These are phyloP conservation scores for Pinus taeda DNA, from an alignment of 75 land plant genomes.

Conservation along the genomic window DNA sequence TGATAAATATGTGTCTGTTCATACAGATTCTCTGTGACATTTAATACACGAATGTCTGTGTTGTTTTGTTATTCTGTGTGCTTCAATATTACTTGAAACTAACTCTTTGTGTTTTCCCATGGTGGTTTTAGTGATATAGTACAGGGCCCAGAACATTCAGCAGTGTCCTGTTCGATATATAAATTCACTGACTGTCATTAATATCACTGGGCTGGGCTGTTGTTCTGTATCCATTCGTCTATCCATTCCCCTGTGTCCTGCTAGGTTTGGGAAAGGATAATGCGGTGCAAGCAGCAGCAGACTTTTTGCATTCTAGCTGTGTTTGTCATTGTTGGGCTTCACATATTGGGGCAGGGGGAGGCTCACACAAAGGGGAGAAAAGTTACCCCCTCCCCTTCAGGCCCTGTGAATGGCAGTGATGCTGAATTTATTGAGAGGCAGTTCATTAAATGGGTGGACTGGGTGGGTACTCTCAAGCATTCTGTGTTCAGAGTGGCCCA, in stretches of 20 bases:
- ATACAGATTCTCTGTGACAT: background rate
- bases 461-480: constrained; percentile 38
- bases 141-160: background rate
- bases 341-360: background rate
- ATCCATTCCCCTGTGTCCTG: background rate
- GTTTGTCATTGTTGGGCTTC: background rate
- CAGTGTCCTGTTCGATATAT: background rate
- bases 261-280: background rate
- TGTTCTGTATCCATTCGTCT: background rate
- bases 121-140: background rate
- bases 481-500: constrained; percentile 25
- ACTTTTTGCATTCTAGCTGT: constrained; percentile 10
- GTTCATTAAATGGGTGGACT: constrained; percentile 65
- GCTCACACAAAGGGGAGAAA: constrained; percentile 7
- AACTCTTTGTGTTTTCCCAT: background rate
- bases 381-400: background rate
- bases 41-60: background rate
- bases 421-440: constrained; percentile 44
- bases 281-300: constrained; percentile 4
- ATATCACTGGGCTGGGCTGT: background rate
- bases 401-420: constrained; percentile 12
- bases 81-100: background rate
- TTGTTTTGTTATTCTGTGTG: background rate
- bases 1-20: background rate
- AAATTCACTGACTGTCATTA: too few species aligned